Percentiles rank a stretch among this genome's conserved stretches.
These are phyloP conservation scores for Leccinum truebloodii DNA, from an alignment of 768 basidiomycete species.

Conservation along the genomic window DNA sequence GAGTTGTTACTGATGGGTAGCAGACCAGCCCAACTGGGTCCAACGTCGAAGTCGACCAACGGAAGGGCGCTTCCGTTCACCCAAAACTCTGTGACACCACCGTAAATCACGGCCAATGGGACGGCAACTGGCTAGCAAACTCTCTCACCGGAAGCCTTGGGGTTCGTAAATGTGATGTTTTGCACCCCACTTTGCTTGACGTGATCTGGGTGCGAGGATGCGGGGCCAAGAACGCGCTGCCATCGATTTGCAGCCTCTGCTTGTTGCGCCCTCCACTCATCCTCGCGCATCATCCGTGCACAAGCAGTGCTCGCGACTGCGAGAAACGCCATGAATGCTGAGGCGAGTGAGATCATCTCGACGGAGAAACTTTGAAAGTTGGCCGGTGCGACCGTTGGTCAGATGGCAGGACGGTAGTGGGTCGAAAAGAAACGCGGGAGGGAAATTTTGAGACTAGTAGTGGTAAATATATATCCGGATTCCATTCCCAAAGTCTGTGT, in stretches of 20 bases:
- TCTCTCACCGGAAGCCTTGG: slow-evolving; percentile 54
- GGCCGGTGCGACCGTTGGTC: background rate
- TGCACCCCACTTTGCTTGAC: slow-evolving; percentile 35
- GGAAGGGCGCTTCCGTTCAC: slow-evolving; percentile 69
- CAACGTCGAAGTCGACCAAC: slow-evolving; percentile 69
- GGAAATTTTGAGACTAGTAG: background rate
- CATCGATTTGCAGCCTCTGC: slow-evolving; percentile 48
- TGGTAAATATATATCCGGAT: background rate
- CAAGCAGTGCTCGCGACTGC: slow-evolving; percentile 1
- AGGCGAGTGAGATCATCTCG: slow-evolving; percentile 17
- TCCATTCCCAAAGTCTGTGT: background rate
- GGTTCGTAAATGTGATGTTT: slow-evolving; percentile 73
- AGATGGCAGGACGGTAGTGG: background rate
- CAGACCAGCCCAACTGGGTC: slow-evolving; percentile 74
- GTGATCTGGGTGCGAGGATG: background rate
- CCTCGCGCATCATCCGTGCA: slow-evolving; percentile 35
- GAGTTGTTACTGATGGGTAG: slow-evolving; percentile 62
- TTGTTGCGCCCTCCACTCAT: slow-evolving; percentile 47
- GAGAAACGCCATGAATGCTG: slow-evolving; percentile 13
- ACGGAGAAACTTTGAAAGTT: background rate
- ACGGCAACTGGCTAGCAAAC: background rate
- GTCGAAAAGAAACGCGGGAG: background rate
- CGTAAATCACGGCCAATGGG: background rate
- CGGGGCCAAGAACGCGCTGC: slow-evolving; percentile 12
- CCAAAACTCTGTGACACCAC: slow-evolving; percentile 53